These are phyloP conservation scores for Cercospora zeae-maydis DNA, from an alignment of 2,329 filamentous ascomycete species.

Conservation along the genomic window DNA sequence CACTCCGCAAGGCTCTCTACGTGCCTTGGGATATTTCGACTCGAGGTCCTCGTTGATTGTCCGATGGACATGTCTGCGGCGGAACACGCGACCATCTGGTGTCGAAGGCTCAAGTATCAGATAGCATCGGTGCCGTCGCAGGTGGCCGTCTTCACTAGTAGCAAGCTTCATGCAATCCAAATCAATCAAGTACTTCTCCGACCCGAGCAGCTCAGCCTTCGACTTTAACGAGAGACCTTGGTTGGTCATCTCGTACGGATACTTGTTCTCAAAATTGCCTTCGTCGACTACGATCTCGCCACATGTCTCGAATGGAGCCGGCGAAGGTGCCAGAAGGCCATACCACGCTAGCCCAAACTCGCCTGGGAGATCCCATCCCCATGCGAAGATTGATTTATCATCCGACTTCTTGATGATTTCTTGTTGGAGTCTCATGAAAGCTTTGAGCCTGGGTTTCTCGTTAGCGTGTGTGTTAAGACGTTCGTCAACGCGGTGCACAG, in stretches of 20 bases:
- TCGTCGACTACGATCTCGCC: slow-evolving; percentile 11
- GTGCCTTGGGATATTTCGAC: slow-evolving; percentile 8
- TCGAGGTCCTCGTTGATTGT: neutral
- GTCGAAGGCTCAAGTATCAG: slow-evolving; percentile 10
- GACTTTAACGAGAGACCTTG: slow-evolving; percentile 3
- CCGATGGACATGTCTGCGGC: slow-evolving; percentile 1
- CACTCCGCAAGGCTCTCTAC: neutral
- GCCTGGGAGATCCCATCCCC: neutral
- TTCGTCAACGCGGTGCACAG: neutral
- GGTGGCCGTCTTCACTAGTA: neutral
- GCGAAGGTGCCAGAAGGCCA: slow-evolving; percentile 13
- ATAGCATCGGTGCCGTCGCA: slow-evolving; percentile 1
- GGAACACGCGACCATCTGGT: neutral
- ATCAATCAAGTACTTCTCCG: slow-evolving; percentile 12
- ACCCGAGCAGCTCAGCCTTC: slow-evolving; percentile 3
- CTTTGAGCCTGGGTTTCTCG: slow-evolving; percentile 14
- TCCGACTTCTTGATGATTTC: slow-evolving; percentile 23
- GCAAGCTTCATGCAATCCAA: slow-evolving; percentile 10
- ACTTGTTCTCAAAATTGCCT: slow-evolving; percentile 8
- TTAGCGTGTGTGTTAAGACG: neutral
- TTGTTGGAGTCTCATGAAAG: slow-evolving; percentile 24
- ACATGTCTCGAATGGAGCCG: slow-evolving; percentile 7
- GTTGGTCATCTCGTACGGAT: slow-evolving; percentile 15
- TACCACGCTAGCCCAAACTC: slow-evolving; percentile 7
- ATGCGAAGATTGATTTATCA: slow-evolving; percentile 14